Conservation (phyloP, 306 rosid genomes). For the Geum urbanum region DNA sequence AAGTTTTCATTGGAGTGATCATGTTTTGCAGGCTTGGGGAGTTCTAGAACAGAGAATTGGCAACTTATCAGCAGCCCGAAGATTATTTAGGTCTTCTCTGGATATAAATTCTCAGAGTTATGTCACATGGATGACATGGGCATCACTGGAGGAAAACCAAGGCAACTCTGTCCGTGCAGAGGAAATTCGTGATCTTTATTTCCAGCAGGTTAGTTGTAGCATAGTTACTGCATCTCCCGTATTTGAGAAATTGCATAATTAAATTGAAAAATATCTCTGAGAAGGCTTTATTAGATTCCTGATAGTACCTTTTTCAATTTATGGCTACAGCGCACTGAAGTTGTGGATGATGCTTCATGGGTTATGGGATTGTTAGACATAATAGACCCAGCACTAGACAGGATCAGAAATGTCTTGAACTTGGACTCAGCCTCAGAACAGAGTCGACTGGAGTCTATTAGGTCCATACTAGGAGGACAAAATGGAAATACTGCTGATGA, state of each 20-base stretch:
- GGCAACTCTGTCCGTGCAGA: constrained; percentile 87
- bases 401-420: constrained; percentile 69
- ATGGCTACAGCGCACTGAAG: constrained; percentile 76
- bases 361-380: constrained; percentile 85
- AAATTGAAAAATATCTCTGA: neutral
- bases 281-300: neutral
- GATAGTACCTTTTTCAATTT: constrained; percentile 13
- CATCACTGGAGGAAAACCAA: constrained; percentile 84
- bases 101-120: constrained; percentile 87
- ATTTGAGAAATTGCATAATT: neutral
- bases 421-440: constrained; percentile 45
- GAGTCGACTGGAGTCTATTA: constrained; percentile 27
- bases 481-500: constrained; percentile 28
- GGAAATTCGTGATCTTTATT: constrained; percentile 85
- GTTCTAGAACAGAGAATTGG: constrained; percentile 86
- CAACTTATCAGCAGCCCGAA: constrained; percentile 68
- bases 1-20: neutral
- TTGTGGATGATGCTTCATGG: constrained; percentile 96
- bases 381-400: constrained; percentile 82
- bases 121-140: constrained; percentile 99
- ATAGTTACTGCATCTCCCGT: neutral
- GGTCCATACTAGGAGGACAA: constrained; percentile 31
- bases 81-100: constrained; percentile 79
- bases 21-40: constrained; percentile 84
- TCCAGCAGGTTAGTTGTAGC: constrained; percentile 67